Conservation (phyloP, 306 rosid species). For the Vigna reflexopilosa region DNA sequence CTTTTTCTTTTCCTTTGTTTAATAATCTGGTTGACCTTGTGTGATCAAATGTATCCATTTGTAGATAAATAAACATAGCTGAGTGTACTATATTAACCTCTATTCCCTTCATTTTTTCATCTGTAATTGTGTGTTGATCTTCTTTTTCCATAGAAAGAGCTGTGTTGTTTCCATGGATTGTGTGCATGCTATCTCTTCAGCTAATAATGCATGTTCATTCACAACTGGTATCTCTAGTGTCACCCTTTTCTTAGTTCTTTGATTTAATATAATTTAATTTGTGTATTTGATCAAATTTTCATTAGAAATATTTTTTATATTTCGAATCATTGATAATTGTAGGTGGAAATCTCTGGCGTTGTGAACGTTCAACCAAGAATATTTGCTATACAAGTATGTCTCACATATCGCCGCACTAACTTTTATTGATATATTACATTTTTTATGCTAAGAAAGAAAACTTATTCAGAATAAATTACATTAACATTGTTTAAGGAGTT, state of each 20-base stretch:
- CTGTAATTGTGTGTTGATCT: too few relatives aligned
- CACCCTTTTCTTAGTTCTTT: too few relatives aligned
- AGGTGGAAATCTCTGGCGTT: not conserved
- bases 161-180: not conserved
- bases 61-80: not conserved
- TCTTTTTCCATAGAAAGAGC: too few relatives aligned
- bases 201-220: not conserved
- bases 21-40: not conserved
- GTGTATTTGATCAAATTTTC: not conserved
- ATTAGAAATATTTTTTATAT: not conserved
- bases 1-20: not conserved
- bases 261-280: too few relatives aligned
- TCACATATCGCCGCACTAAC: not conserved
- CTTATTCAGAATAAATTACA: too few relatives aligned
- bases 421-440: not conserved
- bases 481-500: too few relatives aligned
- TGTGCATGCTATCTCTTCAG: not conserved
- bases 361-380: not conserved
- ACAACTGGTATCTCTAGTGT: not conserved
- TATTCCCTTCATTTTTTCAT: not conserved
- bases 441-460: too few relatives aligned
- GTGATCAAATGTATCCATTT: not conserved
- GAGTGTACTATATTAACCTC: not conserved
- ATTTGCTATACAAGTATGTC: not conserved
- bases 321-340: not conserved